Conservation (phyloP, 257 asterid species). For the Ballota nigra region DNA sequence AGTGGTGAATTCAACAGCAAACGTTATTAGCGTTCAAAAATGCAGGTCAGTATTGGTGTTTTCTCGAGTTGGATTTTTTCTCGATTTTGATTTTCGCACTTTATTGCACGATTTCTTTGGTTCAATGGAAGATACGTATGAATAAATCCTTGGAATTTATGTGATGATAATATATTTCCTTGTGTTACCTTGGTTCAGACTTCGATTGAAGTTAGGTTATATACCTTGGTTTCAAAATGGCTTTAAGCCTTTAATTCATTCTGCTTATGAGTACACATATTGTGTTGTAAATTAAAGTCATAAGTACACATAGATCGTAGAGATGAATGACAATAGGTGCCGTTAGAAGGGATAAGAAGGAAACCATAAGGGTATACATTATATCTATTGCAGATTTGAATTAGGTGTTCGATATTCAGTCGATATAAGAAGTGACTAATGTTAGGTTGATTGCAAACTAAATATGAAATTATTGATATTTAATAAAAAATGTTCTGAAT, state of each 20-base stretch:
- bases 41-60: conserved; percentile 35
- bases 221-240: not conserved
- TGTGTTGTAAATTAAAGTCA: too few relatives aligned
- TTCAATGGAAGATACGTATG: not conserved
- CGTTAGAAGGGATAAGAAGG: not conserved
- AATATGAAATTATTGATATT: not conserved
- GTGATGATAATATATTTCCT: not conserved
- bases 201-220: not conserved
- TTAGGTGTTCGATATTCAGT: not conserved
- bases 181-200: not conserved
- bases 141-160: not conserved
- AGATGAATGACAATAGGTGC: not conserved
- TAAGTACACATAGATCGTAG: not conserved
- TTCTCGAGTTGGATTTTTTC: not conserved
- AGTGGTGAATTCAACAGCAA: conserved; percentile 16
- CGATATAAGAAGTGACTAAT: not conserved
- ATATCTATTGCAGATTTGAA: not conserved
- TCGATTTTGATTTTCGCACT: not conserved
- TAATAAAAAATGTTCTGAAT: not conserved
- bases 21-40: conserved; percentile 2
- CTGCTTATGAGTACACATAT: not conserved
- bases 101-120: not conserved
- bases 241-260: not conserved
- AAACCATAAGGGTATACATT: not conserved
- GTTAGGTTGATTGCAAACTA: not conserved